Percentiles rank a stretch among this genome's conserved stretches.
phyloP scores from a whole-genome alignment of 306 rosid species.

The Prunus armeniaca region DNA sequence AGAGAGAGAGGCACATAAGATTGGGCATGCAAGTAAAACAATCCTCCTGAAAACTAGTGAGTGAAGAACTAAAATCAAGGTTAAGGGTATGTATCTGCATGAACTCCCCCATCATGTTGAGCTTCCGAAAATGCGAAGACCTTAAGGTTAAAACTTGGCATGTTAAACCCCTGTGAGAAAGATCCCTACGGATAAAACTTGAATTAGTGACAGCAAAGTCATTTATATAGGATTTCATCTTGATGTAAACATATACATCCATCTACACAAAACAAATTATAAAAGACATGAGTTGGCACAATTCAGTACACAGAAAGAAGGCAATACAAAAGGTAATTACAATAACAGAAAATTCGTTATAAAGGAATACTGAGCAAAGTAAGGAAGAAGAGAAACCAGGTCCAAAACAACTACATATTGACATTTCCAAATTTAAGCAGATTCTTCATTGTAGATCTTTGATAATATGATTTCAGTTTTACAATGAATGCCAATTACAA shows the following conservation, averaged over 20 bases:
- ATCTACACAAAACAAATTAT: slow-evolving; percentile 12
- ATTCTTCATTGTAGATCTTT: not conserved
- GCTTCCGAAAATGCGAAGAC: slow-evolving; percentile 68
- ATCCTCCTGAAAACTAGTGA: slow-evolving; percentile 61
- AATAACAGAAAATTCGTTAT: slow-evolving; percentile 5
- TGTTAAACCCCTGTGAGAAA: slow-evolving; percentile 67
- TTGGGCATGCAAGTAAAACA: slow-evolving; percentile 82
- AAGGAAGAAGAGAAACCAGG: slow-evolving; percentile 2
- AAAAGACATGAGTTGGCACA: slow-evolving; percentile 12
- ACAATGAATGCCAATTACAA: not conserved
- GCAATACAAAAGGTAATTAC: not conserved
- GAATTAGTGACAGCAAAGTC: slow-evolving; percentile 25
- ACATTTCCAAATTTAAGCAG: not conserved
- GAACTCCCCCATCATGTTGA: slow-evolving; percentile 71
- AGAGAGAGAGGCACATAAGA: slow-evolving; percentile 68
- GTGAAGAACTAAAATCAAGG: slow-evolving; percentile 71
- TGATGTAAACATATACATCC: slow-evolving; percentile 4
- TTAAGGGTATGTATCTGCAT: slow-evolving; percentile 59
- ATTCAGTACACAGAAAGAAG: not conserved
- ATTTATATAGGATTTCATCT: slow-evolving; percentile 10
- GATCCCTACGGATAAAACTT: slow-evolving; percentile 48
- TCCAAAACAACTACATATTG: not conserved
- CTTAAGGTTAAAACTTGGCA: slow-evolving; percentile 63
- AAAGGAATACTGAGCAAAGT: slow-evolving; percentile 4
- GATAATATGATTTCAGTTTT: not conserved